A percentile compares a stretch with the other conserved stretches of the same genome.
phyloP scores from a whole-genome alignment of 768 basidiomycete genomes.

The Arthromyces matolae region DNA sequence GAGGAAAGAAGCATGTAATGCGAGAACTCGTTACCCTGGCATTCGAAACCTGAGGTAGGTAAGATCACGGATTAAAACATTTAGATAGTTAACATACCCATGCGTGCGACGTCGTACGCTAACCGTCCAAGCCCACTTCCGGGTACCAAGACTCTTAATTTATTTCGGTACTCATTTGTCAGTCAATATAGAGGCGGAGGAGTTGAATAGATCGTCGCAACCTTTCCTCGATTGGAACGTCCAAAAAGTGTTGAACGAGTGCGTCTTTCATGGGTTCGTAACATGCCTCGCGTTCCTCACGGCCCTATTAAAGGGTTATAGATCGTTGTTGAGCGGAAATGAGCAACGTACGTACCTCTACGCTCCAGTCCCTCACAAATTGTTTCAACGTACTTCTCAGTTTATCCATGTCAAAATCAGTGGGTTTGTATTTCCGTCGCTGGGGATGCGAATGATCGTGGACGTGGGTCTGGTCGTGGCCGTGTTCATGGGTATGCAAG shows the following conservation, averaged over 20 bases:
- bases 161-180: conserved; percentile 33
- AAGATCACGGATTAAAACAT: background rate
- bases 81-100: conserved; percentile 48
- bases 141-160: conserved; percentile 78
- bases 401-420: conserved; percentile 85
- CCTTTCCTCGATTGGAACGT: conserved; percentile 56
- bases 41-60: conserved; percentile 64
- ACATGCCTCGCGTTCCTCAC: conserved; percentile 68
- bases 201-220: conserved; percentile 12
- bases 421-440: conserved; percentile 42
- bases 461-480: too few species aligned
- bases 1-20: conserved; percentile 93
- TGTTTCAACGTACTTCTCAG: conserved; percentile 89
- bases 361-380: conserved; percentile 91
- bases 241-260: conserved; percentile 57
- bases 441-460: conserved; percentile 32
- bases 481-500: too few species aligned
- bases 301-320: conserved; percentile 49
- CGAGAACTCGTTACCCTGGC: conserved; percentile 94
- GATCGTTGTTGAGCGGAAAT: background rate
- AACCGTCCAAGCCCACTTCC: conserved; percentile 88
- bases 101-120: conserved; percentile 81
- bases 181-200: background rate
- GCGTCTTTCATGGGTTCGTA: conserved; percentile 83
- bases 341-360: conserved; percentile 56